Evolutionary conservation across 352 stramenopile genomes (phyloP).

Genomic region (Phytophthora macrochlamydospora): DNA sequence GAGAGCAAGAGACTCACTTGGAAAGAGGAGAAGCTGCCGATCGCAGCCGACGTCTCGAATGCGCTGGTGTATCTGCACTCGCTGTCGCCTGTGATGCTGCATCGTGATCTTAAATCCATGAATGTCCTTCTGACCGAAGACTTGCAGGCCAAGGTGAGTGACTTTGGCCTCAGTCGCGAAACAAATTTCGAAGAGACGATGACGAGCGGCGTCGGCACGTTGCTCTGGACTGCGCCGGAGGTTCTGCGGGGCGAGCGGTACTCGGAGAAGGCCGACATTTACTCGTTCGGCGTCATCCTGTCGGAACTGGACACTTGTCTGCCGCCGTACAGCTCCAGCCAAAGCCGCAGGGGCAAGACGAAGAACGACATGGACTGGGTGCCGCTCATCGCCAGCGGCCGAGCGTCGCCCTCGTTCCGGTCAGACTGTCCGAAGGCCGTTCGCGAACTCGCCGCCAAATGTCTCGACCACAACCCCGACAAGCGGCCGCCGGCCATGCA

Average conservation of each 20-base stretch:
- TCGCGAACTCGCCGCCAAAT: constrained; percentile 39
- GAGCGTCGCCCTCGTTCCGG: constrained; percentile 41
- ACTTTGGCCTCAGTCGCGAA: constrained; percentile 53
- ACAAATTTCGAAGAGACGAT: constrained; percentile 45
- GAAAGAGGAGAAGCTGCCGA: constrained; percentile 43
- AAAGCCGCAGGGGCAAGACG: constrained; percentile 43
- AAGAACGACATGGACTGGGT: constrained; percentile 49
- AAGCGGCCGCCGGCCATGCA: constrained; percentile 52
- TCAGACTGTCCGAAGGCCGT: constrained; percentile 42
- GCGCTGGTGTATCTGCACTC: constrained; percentile 62
- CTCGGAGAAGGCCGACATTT: constrained; percentile 69
- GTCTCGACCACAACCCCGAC: constrained; percentile 41
- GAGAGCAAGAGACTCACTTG: constrained; percentile 41
- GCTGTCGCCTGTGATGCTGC: constrained; percentile 44
- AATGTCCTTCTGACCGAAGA: constrained; percentile 54
- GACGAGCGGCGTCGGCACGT: constrained; percentile 44
- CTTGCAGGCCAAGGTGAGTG: constrained; percentile 51
- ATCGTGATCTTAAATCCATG: constrained; percentile 53
- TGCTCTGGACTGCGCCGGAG: constrained; percentile 56
- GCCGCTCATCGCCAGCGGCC: constrained; percentile 35
- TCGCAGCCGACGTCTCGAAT: constrained; percentile 53
- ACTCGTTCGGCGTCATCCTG: constrained; percentile 71
- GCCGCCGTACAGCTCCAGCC: constrained; percentile 44
- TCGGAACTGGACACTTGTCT: constrained; percentile 71
- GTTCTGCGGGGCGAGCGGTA: constrained; percentile 63